These are phyloP conservation scores for Ashbya aceris DNA, from an alignment of 1,139 yeast genomes.

Conservation along the genomic window DNA sequence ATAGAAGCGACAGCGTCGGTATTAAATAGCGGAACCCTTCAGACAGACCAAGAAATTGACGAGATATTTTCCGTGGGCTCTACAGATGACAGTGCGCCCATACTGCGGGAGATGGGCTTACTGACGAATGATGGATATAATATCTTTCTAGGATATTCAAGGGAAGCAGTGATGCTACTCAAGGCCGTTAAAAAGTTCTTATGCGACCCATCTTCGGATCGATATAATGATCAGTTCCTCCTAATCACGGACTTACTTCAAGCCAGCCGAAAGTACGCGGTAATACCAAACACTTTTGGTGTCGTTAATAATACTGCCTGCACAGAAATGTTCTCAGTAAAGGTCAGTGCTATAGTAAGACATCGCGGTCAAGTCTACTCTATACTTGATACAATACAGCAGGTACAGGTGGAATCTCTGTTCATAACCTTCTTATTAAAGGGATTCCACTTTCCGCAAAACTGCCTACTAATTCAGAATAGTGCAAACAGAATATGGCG, in stretches of 20 bases:
- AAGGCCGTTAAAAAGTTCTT: conserved; percentile 22
- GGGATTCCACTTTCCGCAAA: conserved; percentile 2
- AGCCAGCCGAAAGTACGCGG: conserved; percentile 7
- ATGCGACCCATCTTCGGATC: conserved; percentile 3
- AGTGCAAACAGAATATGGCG: conserved; percentile 7
- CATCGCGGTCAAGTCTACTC: conserved; percentile 7
- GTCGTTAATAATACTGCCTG: conserved; percentile 1
- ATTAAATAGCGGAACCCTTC: conserved; percentile 46
- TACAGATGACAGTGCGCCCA: conserved; percentile 20
- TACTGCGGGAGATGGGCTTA: conserved; percentile 36
- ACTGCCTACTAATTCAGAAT: conserved; percentile 7
- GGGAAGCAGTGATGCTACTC: conserved; percentile 25
- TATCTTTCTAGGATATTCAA: conserved; percentile 41
- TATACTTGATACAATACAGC: conserved; percentile 9
- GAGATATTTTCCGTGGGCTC: conserved; percentile 32
- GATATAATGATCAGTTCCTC: conserved; percentile 8
- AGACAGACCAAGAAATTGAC: conserved; percentile 43
- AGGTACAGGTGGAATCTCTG: conserved; percentile 8
- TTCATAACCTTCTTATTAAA: conserved; percentile 6
- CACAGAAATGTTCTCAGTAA: background rate
- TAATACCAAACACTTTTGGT: conserved; percentile 8
- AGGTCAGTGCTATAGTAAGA: conserved; percentile 2
- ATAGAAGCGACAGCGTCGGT: conserved; percentile 47
- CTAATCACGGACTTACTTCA: conserved; percentile 6
- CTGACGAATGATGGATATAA: conserved; percentile 40